Base-by-base conservation (phyloP, 768 basidiomycete species). In the Auriscalpium orientale region DNA sequence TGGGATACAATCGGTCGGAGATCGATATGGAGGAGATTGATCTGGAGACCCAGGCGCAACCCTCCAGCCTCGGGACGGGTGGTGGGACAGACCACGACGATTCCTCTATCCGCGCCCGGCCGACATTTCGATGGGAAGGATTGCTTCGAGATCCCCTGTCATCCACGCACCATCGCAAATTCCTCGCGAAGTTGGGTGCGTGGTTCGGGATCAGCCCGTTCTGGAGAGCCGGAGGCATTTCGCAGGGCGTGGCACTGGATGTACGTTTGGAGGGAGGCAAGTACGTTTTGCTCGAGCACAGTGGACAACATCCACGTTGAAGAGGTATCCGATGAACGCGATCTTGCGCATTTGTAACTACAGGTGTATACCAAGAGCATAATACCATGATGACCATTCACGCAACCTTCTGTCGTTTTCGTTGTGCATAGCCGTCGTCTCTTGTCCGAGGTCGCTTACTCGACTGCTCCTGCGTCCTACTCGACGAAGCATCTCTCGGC, bases 21-120 rank as follows among this genome's bases (percentile, higher is more conserved):
- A 68, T 83, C 33, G 80, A 85, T 60, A 84, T 89, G 81, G 78
- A 82, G 54, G 79, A 83, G 34, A 68, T 89, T 40, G 84, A 85
- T 60, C 55, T 76, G 13, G 73, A 81, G 53, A 78, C 79, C 3
- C 77, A 74, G 51, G 72, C 61, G 15, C 74, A 70, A 40, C 67
- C 79, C 1, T 84, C 85, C 3, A 81, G 79, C 3, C 66, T 84
- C 20, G 86, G 82, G 4, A 86, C 84, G 1, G 84, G 84, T 1
- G 80, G 75, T n/a, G 85, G 84, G 6, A 89, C 88, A 0, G 84
- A 88, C 63, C 79, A 87, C 58, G 82, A 89, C 63, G 80, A 82
- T 57, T 69, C 73, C 1, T 73, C 72, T 45, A 84, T 89, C 51
- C 79, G 79, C 10, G 70, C 80, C 0, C 79, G 89, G 10, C 82